phyloP scores from a whole-genome alignment of 192 early-diverging fungal species.

The Mortierella hygrophila region DNA sequence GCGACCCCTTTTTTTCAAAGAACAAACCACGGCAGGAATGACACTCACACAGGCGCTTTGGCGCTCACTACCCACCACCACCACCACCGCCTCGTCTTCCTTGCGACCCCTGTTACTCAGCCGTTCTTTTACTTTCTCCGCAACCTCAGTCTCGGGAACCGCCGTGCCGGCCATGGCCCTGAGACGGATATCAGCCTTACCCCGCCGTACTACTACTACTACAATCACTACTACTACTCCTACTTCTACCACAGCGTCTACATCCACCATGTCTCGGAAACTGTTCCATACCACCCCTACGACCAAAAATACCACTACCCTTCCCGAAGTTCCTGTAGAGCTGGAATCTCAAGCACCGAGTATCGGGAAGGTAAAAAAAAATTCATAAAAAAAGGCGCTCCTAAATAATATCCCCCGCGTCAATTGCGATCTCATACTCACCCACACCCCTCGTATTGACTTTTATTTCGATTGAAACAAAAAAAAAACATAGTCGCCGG shows the following conservation, averaged over 20 bases:
- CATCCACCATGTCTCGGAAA: not conserved
- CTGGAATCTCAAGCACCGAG: not conserved
- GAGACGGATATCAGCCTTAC: not conserved
- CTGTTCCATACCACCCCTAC: not conserved
- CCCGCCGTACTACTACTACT: not conserved
- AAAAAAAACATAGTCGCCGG: not conserved
- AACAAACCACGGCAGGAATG: not conserved
- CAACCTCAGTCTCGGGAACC: not conserved
- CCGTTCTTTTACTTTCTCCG: not conserved
- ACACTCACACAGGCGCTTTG: not conserved
- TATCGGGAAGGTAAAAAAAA: not conserved
- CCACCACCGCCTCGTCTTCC: not conserved
- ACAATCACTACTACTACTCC: not conserved
- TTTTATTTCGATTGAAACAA: not conserved
- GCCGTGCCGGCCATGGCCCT: slow-evolving; percentile 1
- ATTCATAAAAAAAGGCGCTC: not conserved
- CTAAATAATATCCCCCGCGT: not conserved
- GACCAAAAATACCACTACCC: not conserved
- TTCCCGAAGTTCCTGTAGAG: not conserved
- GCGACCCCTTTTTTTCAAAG: not conserved
- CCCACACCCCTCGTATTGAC: no score
- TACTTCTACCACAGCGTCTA: not conserved
- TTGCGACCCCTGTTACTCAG: not conserved
- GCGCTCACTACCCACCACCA: not conserved
- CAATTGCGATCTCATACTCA: not conserved